A percentile compares a stretch with the other conserved stretches of the same genome.
These are phyloP conservation scores for Sporothrix dimorphospora DNA, from an alignment of 2,329 filamentous ascomycete genomes.

Conservation along the genomic window DNA sequence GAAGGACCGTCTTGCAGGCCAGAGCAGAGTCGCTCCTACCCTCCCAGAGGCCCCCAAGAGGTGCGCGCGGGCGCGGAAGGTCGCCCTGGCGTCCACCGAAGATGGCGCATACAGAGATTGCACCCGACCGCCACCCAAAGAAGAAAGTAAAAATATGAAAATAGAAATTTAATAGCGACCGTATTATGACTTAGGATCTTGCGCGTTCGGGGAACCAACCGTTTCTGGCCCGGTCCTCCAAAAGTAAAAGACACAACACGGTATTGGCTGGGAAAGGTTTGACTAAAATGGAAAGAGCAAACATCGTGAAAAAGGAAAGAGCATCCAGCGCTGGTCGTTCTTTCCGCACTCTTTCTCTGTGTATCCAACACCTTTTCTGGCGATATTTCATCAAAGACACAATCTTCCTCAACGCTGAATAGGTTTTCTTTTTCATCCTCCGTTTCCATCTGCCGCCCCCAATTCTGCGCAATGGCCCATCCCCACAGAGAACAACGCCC, in stretches of 20 bases:
- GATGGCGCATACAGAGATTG: constrained; percentile 25
- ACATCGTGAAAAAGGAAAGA: background rate
- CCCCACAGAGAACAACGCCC: constrained; percentile 16
- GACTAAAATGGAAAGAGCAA: constrained; percentile 8
- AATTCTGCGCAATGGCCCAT: constrained; percentile 2
- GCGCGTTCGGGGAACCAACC: background rate
- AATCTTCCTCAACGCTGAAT: no score
- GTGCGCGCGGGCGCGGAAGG: background rate
- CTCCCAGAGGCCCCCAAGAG: background rate
- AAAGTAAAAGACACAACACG: constrained; percentile 19
- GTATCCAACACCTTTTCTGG: background rate
- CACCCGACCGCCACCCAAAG: background rate
- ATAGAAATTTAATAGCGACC: background rate
- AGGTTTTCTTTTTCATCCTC: background rate
- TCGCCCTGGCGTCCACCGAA: background rate
- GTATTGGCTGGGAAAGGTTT: background rate
- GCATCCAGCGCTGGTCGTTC: background rate
- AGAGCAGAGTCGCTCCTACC: background rate
- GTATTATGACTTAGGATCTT: background rate
- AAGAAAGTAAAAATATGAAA: background rate
- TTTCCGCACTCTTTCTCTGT: background rate
- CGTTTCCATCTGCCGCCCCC: background rate
- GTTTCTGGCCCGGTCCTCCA: background rate
- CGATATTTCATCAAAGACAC: background rate
- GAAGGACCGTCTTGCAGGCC: background rate